Conservation (phyloP, 176 grass and related monocot genomes). For the Musa acuminata region DNA sequence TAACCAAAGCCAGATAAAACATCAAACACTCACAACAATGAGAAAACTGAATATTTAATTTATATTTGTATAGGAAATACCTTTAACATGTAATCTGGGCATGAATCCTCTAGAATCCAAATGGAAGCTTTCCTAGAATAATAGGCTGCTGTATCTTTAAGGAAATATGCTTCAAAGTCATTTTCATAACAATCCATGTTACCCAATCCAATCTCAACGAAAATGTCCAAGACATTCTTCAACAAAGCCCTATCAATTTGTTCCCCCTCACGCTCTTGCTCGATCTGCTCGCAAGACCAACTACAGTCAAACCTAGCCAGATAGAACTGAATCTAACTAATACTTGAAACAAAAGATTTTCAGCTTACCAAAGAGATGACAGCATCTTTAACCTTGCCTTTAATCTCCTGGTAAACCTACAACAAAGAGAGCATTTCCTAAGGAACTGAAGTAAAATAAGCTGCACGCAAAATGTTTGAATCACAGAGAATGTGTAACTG, state of each 20-base stretch:
- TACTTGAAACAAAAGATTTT: background rate
- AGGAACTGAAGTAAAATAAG: background rate
- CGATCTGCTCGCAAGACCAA: conserved; percentile 50
- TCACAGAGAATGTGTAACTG: background rate
- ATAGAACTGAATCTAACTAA: background rate
- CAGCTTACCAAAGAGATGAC: conserved; percentile 71
- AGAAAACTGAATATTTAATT: background rate
- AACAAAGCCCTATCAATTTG: conserved; percentile 84
- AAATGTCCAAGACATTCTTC: conserved; percentile 94
- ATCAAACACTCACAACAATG: background rate
- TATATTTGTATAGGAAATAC: conserved; percentile 22
- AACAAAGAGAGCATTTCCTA: background rate
- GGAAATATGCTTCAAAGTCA: conserved; percentile 84
- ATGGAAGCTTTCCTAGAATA: conserved; percentile 88
- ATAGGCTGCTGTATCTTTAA: conserved; percentile 78
- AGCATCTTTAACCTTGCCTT: conserved; percentile 68
- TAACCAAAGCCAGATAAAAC: conserved; percentile 35
- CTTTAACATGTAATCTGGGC: conserved; percentile 95
- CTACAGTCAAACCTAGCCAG: background rate
- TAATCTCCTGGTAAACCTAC: conserved; percentile 87
- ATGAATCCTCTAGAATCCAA: conserved; percentile 95
- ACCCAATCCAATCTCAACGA: conserved; percentile 84
- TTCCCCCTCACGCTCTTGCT: conserved; percentile 89
- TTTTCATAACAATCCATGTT: conserved; percentile 77
- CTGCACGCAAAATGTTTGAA: background rate